A percentile compares a stretch with the other conserved stretches of the same genome.
These are phyloP conservation scores for Chlorociboria aeruginascens DNA, from an alignment of 495 filamentous ascomycete genomes.

Conservation along the genomic window DNA sequence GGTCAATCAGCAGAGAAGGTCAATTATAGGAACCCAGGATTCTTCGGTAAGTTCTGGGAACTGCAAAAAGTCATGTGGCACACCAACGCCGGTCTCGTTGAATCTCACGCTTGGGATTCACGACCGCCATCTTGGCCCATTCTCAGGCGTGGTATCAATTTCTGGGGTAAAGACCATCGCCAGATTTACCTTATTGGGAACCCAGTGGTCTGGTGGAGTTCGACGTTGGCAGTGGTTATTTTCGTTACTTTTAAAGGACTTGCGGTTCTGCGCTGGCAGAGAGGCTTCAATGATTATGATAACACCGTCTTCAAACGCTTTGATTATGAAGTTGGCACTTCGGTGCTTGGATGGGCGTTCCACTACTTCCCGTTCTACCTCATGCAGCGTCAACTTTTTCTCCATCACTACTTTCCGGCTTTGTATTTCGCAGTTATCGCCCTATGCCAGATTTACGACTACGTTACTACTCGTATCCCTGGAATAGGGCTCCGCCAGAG, in stretches of 20 bases:
- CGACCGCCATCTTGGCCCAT: conserved; percentile 89
- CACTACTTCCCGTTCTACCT: conserved; percentile 97
- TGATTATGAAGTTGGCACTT: conserved; percentile 89
- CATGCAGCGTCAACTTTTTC: conserved; percentile 89
- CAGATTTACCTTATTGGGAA: conserved; percentile 97
- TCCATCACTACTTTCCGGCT: conserved; percentile 93
- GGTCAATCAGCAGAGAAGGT: conserved; percentile 71
- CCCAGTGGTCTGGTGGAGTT: conserved; percentile 89
- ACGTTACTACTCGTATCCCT: conserved; percentile 54
- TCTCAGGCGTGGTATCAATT: conserved; percentile 92
- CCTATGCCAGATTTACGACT: conserved; percentile 82
- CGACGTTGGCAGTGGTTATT: conserved; percentile 64
- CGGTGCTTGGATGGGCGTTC: conserved; percentile 84
- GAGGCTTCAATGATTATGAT: conserved; percentile 76
- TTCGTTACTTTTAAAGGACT: conserved; percentile 80
- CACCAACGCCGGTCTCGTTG: conserved; percentile 91
- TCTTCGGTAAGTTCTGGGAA: conserved; percentile 98
- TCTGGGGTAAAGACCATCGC: conserved; percentile 90
- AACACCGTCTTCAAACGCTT: conserved; percentile 80
- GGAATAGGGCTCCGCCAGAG: conserved; percentile 56
- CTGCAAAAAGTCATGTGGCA: conserved; percentile 99
- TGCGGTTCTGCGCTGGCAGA: conserved; percentile 86
- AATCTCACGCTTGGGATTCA: conserved; percentile 97
- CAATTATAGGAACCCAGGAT: conserved; percentile 89
- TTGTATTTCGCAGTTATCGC: conserved; percentile 89